Base-by-base conservation (phyloP, 805 yeast genomes). In the Kodamaea leandrae region DNA sequence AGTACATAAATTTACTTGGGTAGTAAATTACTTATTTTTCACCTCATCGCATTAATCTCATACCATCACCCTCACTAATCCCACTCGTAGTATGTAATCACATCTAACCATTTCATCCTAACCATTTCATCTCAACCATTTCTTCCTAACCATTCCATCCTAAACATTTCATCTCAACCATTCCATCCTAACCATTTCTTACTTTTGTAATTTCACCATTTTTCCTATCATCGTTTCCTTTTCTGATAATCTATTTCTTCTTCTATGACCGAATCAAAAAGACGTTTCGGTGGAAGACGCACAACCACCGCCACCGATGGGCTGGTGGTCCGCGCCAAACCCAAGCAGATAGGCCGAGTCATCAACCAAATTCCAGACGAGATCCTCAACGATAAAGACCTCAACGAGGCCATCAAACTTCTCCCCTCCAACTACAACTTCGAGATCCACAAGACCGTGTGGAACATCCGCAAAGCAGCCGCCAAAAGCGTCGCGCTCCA, bases 391-490 rank as follows among this genome's bases (percentile, higher is more conserved):
- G 93, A 93, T 60, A 67, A 73, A 43, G 96, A 86, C 17, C 68
- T 93, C n/a, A 87, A 87, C 52, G 83, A 80, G 34, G 96, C 97
- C 1, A 81, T 89, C 21, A 75, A 75, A 46, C 67, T 91, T 3
- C 67, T 93, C 4, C 99, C 99, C 2, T 74, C 86, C 1, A 93
- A 93, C 60, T 93, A 93, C 63, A 91, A 90, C 64, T 93, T 93
- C 63, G 99, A 93, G 61, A 82, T 93, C 43, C 97, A 89, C 61
- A 93, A 93, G 58, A 90, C 97, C 0, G 82, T 93, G 3, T 91
- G 96, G 96, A 91, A 91, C 56, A 83, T 93, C 27, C 73, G 77
- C 32, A 87, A 87, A 56, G 70, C 76, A 45, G 65, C 66, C 12
- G 91, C 96, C 12, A 84, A 76, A 49, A 70, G 96, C 46, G 96